Evolutionary conservation across 2,329 filamentous ascomycete species (phyloP), one percentile per base, ranked within the genome.

Genomic region (Phyllosticta citriasiana): DNA sequence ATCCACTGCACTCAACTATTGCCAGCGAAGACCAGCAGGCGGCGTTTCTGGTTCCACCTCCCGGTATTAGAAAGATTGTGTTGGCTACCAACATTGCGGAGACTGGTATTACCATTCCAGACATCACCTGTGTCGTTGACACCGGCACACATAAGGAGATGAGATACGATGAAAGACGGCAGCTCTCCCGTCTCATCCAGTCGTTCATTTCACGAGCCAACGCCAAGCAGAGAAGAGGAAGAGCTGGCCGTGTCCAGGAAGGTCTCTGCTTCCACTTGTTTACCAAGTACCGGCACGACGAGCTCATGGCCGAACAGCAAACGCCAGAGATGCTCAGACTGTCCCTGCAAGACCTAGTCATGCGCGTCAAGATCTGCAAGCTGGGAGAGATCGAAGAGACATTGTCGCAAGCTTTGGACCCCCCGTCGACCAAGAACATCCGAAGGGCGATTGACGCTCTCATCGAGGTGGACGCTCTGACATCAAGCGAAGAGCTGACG

Each of bases 1-100:
- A 96, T 72, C 88, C 91, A 12, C 80, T 99, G 40, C 94, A 99
- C 72, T 97, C 94, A 0, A 91, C 89, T 0, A 97, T 99, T 67
- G 91, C 93, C 10, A 97, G 89, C 55, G 93, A 97, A 68, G 94
- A 99, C 64, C 94, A 99, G 72, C 93, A 99, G 74, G 87, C 88
- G 35, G 94, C 94, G 0, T 99, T 99, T 71, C 78, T 90, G 5
- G 77, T 96, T 0, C 94, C 94, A 5, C 91, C 92, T 0, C 81
- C 80, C 2, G 93, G 93, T 0, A 80, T 86, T 61, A 84, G 92
- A 64, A 99, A 99, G 76, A 94, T 99, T 65, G 93, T 99, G 1
- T 82, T 99, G 60, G 92, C 94, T 1, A 99, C 94, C 14, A 99
- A 99, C 70, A 99, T 99, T 72, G 94, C 94, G 4, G 94, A 99